These are phyloP conservation scores for Picochlorum sp. DNA, from an alignment of 139 green algal genomes.

Conservation along the genomic window DNA sequence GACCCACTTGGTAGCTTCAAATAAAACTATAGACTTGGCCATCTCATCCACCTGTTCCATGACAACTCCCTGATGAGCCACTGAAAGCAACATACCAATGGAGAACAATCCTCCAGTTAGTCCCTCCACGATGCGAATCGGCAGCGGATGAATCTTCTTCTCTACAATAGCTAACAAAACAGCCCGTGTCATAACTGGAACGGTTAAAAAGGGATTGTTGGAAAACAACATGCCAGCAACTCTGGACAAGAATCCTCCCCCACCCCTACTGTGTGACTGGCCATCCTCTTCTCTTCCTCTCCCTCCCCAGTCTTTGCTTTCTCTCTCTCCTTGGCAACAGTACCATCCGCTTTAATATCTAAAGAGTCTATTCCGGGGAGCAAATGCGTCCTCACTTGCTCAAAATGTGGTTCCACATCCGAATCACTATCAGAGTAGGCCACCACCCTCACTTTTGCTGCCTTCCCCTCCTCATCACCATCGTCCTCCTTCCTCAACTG, in stretches of 20 bases:
- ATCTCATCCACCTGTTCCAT: neutral
- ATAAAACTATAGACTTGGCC: neutral
- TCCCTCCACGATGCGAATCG: no score
- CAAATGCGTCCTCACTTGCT: slow-evolving; percentile 25
- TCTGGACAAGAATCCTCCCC: neutral
- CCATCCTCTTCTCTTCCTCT: slow-evolving; percentile 6
- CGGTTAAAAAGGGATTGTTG: no score
- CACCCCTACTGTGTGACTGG: neutral
- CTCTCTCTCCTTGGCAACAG: neutral
- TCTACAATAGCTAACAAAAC: no score
- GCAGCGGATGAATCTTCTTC: no score
- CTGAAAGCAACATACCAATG: neutral
- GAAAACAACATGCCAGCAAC: no score
- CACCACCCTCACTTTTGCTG: slow-evolving; percentile 18
- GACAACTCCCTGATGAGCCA: neutral
- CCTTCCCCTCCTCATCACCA: neutral
- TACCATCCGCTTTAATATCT: slow-evolving; percentile 8
- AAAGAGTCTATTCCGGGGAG: slow-evolving; percentile 9
- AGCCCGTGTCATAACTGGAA: no score
- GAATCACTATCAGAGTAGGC: slow-evolving; percentile 29
- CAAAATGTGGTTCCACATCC: slow-evolving; percentile 29
- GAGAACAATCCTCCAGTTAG: neutral
- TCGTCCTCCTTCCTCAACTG: neutral
- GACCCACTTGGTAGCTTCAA: neutral
- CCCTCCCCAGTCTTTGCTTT: neutral